Conservation (phyloP, 805 yeast genomes). For the Wickerhamiella azyma region DNA sequence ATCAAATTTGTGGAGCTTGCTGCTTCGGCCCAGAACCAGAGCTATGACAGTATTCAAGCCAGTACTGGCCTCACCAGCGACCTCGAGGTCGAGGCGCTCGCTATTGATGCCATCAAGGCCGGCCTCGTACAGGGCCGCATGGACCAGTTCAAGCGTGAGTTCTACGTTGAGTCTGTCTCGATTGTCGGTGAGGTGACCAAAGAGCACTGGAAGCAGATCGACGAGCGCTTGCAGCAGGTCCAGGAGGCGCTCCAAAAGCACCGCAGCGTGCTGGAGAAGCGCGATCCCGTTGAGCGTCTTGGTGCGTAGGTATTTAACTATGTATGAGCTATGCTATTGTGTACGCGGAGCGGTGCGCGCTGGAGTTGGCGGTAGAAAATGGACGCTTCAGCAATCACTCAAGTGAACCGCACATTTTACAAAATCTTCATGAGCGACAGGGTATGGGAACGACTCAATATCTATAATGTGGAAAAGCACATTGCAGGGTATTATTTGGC, state of each 20-base stretch:
- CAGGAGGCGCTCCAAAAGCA: conserved; percentile 22
- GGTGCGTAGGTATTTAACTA: not conserved
- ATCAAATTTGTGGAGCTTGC: conserved; percentile 23
- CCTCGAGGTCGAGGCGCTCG: conserved; percentile 28
- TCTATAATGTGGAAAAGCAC: not conserved
- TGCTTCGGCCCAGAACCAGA: conserved; percentile 14
- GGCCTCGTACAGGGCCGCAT: conserved; percentile 32
- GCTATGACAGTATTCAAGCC: conserved; percentile 25
- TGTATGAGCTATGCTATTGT: too few relatives aligned
- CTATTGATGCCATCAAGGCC: conserved; percentile 31
- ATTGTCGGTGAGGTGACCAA: conserved; percentile 27
- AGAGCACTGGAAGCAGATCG: conserved; percentile 28
- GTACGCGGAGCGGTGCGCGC: too few relatives aligned
- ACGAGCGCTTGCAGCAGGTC: conserved; percentile 26
- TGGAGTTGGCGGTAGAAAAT: too few relatives aligned
- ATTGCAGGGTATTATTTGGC: not conserved
- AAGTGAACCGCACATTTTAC: not conserved
- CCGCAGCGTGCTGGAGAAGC: conserved; percentile 2
- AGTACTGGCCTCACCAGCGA: conserved; percentile 22
- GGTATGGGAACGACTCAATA: not conserved
- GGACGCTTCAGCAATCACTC: too few relatives aligned
- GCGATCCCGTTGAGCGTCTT: not conserved
- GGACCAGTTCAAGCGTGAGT: conserved; percentile 27
- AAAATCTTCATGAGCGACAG: not conserved
- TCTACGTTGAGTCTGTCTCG: conserved; percentile 27